Conservation (phyloP, 1,284 basidiomycete species). For the Amylostereum areolatum region DNA sequence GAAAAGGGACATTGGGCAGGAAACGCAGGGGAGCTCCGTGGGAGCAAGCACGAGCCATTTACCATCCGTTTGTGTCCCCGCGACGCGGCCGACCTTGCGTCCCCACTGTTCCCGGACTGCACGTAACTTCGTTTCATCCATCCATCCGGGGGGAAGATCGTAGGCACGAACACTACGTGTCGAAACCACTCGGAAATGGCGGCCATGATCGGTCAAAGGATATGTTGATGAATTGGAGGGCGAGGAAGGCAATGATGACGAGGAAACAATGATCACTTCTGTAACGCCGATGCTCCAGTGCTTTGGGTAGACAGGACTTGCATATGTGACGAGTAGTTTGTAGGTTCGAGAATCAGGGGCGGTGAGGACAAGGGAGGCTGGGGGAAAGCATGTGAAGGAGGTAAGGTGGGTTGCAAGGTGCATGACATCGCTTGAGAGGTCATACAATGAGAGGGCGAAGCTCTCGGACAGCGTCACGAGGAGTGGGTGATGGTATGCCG, state of each 20-base stretch:
- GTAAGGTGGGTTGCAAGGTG: constrained; percentile 56
- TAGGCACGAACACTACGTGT: constrained; percentile 62
- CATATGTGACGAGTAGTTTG: constrained; percentile 67
- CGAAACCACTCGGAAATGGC: constrained; percentile 18
- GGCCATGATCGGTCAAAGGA: constrained; percentile 13
- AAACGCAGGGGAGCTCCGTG: constrained; percentile 26
- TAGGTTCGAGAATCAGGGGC: constrained; percentile 50
- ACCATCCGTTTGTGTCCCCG: constrained; percentile 71
- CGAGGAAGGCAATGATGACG: constrained; percentile 12
- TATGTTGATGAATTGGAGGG: constrained; percentile 12
- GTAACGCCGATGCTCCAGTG: constrained; percentile 79
- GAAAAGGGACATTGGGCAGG: constrained; percentile 8
- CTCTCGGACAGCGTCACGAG: constrained; percentile 62
- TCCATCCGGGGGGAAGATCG: constrained; percentile 66
- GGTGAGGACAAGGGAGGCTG: constrained; percentile 65
- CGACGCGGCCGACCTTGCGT: constrained; percentile 61
- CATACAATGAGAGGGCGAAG: constrained; percentile 65
- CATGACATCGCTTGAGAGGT: constrained; percentile 46
- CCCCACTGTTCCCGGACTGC: constrained; percentile 67
- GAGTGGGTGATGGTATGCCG: constrained; percentile 71
- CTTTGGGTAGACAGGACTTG: constrained; percentile 69
- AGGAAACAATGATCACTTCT: constrained; percentile 56
- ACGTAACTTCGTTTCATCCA: constrained; percentile 59
- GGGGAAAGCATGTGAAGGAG: constrained; percentile 70
- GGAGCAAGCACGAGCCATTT: constrained; percentile 79